phyloP scores from a whole-genome alignment of 768 basidiomycete genomes.

The Boletus vermiculosoides region DNA sequence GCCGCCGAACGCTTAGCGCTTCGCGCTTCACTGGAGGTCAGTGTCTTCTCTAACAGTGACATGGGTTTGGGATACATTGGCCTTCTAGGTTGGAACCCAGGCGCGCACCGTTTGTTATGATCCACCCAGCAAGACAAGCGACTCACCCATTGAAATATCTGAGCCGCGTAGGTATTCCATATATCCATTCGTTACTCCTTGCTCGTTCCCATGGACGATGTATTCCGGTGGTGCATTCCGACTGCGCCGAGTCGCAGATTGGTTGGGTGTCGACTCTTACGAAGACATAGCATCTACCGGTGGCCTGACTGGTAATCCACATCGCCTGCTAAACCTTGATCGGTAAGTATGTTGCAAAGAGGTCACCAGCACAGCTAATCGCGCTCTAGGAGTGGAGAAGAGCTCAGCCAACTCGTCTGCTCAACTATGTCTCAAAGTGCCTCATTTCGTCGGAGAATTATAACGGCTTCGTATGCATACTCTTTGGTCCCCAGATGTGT shows the following conservation, averaged over 20 bases:
- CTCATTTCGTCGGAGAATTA: constrained; percentile 13
- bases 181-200: constrained; percentile 62
- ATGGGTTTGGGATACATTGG: constrained; percentile 8
- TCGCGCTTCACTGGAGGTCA: constrained; percentile 54
- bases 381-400: constrained; percentile 14
- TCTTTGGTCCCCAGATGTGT: neutral
- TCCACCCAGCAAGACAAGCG: constrained; percentile 27
- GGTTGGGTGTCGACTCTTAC: constrained; percentile 41
- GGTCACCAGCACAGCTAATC: constrained; percentile 8
- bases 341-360: constrained; percentile 32
- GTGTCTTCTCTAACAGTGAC: constrained; percentile 12
- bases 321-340: constrained; percentile 33
- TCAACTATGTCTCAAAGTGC: neutral
- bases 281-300: constrained; percentile 39
- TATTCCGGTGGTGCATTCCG: constrained; percentile 50
- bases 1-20: constrained; percentile 53
- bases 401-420: constrained; percentile 16
- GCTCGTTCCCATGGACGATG: constrained; percentile 48
- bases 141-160: constrained; percentile 27
- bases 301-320: constrained; percentile 38
- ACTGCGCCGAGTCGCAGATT: constrained; percentile 60
- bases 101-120: constrained; percentile 30
- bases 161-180: constrained; percentile 51
- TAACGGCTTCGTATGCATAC: constrained; percentile 42
- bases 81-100: constrained; percentile 15